Conservation (phyloP, 495 filamentous ascomycete species). For the Durotheca rogersii region DNA sequence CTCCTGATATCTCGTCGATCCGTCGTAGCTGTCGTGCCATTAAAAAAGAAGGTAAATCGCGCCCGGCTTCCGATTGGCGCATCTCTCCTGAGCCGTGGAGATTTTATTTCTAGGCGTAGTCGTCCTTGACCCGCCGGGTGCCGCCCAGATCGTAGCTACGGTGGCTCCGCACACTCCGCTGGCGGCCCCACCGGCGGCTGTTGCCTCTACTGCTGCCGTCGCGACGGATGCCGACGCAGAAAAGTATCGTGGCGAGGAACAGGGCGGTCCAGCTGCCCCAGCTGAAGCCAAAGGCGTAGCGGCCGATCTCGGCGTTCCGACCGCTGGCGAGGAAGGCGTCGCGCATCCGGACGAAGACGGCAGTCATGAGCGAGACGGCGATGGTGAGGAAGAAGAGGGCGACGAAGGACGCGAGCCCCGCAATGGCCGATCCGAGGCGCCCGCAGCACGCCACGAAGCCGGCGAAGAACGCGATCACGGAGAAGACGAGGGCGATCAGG, state of each 20-base stretch:
- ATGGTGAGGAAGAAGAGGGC: constrained; percentile 49
- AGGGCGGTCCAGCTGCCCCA: constrained; percentile 75
- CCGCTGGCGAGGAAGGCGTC: constrained; percentile 62
- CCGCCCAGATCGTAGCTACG: constrained; percentile 53
- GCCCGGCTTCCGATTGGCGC: too few species aligned
- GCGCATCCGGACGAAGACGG: constrained; percentile 70
- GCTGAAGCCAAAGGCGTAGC: constrained; percentile 79
- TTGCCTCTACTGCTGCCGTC: not conserved
- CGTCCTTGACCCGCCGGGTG: constrained; percentile 61
- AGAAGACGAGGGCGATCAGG: constrained; percentile 66
- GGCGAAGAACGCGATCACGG: constrained; percentile 55
- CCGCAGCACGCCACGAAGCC: constrained; percentile 53
- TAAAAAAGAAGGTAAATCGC: too few species aligned
- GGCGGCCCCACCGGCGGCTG: constrained; percentile 37
- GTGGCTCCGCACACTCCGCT: constrained; percentile 39
- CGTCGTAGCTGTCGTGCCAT: not conserved
- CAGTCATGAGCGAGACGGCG: constrained; percentile 56
- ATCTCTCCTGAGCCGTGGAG: too few species aligned
- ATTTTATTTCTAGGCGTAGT: constrained; percentile 57
- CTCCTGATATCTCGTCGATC: not conserved
- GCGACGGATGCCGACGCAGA: constrained; percentile 57
- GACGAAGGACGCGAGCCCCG: constrained; percentile 38
- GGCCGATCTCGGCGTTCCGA: constrained; percentile 62
- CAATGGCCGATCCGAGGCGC: constrained; percentile 49
- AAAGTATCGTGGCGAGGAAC: constrained; percentile 68